Base-by-base conservation (phyloP, 2,329 filamentous ascomycete species). In the Aspergillus intermedius region DNA sequence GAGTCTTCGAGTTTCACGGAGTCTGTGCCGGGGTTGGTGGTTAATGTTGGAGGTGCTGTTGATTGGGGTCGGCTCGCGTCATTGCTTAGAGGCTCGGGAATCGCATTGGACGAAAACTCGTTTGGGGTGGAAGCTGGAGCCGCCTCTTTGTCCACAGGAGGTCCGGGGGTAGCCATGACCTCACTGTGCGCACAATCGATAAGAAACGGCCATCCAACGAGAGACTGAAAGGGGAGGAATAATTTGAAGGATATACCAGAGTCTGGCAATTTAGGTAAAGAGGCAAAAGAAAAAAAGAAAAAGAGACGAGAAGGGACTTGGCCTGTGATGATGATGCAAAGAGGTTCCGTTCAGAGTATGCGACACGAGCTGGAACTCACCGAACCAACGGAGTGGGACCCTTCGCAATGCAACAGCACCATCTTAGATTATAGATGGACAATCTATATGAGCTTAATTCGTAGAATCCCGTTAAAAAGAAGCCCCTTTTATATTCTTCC, bases 141-240 rank as follows among this genome's bases (percentile, higher is more conserved):
- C 51, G 60, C 55, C 54, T 57, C 54, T 63, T 64, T 54, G 43
- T 59, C 56, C 43, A 54, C 52, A 46, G 52, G 52, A 53, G 62
- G 55, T 51, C 59, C 52, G 61, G 55, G 61, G 54, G 53, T 60
- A 59, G 63, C 58, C 64, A 68, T 68, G 56, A 60, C 64, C 64
- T 63, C 54, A 52, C 53, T 59, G 37, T 56, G 54, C 53, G 55
- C 53, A 50, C 53, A 56, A 61, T 47, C 44, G 42, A 53, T 51
- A 45, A 45, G 49, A 40, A 48, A 52, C 46, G 54, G 55, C 65
- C 64, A 67, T 67, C 49, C 58, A 65, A 54, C 40, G 47, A 48
- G 40, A 43, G 35, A 44, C 40, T 23, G 41, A 28, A 34, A 28
- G 42, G 42, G 12, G 43, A 50, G 42, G 32, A 47, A 39, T 49